Evolutionary conservation across 148 eudicot genomes (phyloP), one percentile per base, ranked within the genome.

Genomic region (Silene uniflora): DNA sequence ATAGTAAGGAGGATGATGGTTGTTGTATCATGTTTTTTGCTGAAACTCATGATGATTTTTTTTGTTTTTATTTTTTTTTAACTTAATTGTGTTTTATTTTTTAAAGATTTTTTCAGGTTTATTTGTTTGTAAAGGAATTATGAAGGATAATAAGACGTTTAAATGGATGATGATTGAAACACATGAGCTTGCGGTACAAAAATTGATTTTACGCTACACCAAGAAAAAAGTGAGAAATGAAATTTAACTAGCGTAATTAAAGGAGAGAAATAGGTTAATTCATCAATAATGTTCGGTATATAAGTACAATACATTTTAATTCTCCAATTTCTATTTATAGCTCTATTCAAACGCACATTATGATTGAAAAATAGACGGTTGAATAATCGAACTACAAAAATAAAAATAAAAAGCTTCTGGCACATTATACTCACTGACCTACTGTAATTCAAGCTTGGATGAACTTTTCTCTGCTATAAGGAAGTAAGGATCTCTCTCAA

Each of bases 1-100:
- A 80, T 65, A 76, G 79, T 66, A 42, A 86, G 17, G 6, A 49
- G 17, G 69, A 79, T 14, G 63, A 79, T 9, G 56, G 56, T 3
- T 44, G 5, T 32, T 19, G 71, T 32, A 8, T 10, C 72, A 8
- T 47, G 23, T 17, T 62, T n/a, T 74, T 59, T 68, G 68, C 3
- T 35, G 25, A 1, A 59, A 25, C 18, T 74, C 74, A 74, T 79
- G 8, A 14, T 78, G 5, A 65, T 56, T 49, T 54, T 32, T 3
- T 7, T 29, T 69, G 17, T 19, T 64, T 54, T 71, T 17, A 7
- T 3, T 18, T 18, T 39, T 60, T 61, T 32, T 62, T 35, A 7
- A 52, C 56, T 52, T 62, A 16, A 17, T 64, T 47, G 2, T 42
- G 3, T 17, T 62, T 16, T 23, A 10, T 27, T 19, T 47, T 70